Percentiles rank a stretch among this genome's conserved stretches.
phyloP scores from a whole-genome alignment of 768 basidiomycete genomes.

The Strobilomyces dryophilus region DNA sequence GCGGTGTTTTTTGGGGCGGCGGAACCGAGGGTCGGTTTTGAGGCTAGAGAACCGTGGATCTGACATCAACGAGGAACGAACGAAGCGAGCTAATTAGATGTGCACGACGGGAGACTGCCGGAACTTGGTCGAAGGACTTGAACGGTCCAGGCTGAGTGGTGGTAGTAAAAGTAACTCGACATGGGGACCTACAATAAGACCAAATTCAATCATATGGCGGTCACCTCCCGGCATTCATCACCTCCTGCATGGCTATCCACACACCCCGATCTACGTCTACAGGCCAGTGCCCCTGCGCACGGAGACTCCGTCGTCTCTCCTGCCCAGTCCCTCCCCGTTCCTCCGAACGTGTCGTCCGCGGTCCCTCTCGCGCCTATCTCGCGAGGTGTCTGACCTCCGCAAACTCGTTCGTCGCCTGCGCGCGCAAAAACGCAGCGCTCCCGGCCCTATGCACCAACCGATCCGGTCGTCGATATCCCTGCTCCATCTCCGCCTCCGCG shows the following conservation, averaged over 20 bases:
- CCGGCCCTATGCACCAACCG: constrained; percentile 63
- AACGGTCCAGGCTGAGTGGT: no score
- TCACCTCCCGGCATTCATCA: constrained; percentile 5
- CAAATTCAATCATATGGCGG: no score
- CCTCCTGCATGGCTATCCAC: constrained; percentile 26
- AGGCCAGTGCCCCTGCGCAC: not conserved
- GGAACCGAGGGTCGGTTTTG: constrained; percentile 89
- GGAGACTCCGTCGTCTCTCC: not conserved
- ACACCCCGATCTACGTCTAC: constrained; percentile 10
- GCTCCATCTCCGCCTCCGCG: constrained; percentile 1
- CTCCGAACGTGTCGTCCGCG: not conserved
- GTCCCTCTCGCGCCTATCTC: constrained; percentile 33
- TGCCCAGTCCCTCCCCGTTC: not conserved
- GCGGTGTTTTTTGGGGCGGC: constrained; percentile 73
- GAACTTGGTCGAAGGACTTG: no score
- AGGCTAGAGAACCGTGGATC: constrained; percentile 88
- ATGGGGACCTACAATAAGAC: no score
- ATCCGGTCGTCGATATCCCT: constrained; percentile 52
- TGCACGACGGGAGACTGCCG: no score
- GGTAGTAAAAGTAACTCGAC: no score
- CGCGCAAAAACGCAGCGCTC: constrained; percentile 64
- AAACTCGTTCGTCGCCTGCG: constrained; percentile 71
- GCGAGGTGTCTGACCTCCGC: constrained; percentile 69
- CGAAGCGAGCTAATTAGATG: no score
- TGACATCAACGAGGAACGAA: constrained; percentile 38